Conservation (phyloP, 371 early-diverging fungal species). For the Nosema granulosis region DNA sequence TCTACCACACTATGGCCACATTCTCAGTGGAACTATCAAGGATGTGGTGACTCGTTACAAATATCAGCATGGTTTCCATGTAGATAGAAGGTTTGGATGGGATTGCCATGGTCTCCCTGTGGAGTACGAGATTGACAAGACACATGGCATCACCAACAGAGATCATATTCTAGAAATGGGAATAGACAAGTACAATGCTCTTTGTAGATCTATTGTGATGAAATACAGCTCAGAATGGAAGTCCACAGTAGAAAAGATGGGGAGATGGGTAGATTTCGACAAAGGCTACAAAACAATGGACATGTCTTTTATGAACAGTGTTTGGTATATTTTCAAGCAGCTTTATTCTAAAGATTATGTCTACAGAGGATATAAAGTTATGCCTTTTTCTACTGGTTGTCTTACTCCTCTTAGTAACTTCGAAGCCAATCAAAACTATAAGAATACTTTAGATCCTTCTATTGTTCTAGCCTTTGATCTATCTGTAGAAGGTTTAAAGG, state of each 20-base stretch:
- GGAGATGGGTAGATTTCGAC: conserved; percentile 99
- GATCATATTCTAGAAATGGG: conserved; percentile 91
- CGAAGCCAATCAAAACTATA: conserved; percentile 96
- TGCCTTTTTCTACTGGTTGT: conserved; percentile 97
- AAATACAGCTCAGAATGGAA: conserved; percentile 92
- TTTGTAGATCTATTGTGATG: conserved; percentile 96
- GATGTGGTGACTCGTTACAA: conserved; percentile 97
- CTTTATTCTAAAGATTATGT: conserved; percentile 88
- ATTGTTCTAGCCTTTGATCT: conserved; percentile 85
- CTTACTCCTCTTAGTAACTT: conserved; percentile 95
- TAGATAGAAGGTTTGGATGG: conserved; percentile 98
- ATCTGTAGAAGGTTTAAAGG: conserved; percentile 61
- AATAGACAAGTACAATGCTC: conserved; percentile 93
- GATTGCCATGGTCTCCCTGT: conserved; percentile 99
- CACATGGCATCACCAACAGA: conserved; percentile 73
- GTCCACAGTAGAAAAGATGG: conserved; percentile 86
- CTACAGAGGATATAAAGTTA: conserved; percentile 90
- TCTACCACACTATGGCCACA: conserved; percentile 98
- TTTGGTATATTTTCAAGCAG: conserved; percentile 98
- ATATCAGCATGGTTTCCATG: conserved; percentile 87
- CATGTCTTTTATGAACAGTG: conserved; percentile 87
- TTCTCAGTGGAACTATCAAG: conserved; percentile 98
- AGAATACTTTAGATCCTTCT: conserved; percentile 93
- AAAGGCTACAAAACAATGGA: conserved; percentile 98
- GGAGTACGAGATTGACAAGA: conserved; percentile 98